phyloP scores from a whole-genome alignment of 192 early-diverging fungal genomes.

The Gryganskiella cystojenkinii region DNA sequence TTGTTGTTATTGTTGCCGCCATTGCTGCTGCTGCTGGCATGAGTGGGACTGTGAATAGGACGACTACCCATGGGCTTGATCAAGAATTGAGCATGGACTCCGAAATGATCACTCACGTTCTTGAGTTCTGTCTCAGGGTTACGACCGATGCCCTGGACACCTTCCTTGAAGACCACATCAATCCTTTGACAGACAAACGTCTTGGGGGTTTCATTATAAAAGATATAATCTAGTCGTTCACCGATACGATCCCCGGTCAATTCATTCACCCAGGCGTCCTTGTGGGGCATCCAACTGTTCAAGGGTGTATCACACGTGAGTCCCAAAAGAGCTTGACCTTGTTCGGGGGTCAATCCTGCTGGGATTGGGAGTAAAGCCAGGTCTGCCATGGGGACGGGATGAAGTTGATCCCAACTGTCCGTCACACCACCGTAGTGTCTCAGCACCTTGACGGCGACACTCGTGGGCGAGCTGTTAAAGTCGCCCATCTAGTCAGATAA shows the following conservation, averaged over 20 bases:
- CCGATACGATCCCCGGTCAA: slow-evolving; percentile 40
- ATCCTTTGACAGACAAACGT: slow-evolving; percentile 30
- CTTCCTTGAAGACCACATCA: slow-evolving; percentile 16
- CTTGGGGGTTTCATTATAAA: slow-evolving; percentile 47
- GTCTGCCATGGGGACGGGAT: slow-evolving; percentile 14
- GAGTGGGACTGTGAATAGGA: background rate
- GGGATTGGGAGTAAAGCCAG: background rate
- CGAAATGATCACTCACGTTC: slow-evolving; percentile 42
- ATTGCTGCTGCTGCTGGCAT: too few relatives aligned
- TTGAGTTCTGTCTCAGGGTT: background rate
- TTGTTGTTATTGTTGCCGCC: too few relatives aligned
- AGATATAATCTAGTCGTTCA: slow-evolving; percentile 63
- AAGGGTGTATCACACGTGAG: slow-evolving; percentile 62
- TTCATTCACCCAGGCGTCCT: slow-evolving; percentile 18
- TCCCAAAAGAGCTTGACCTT: slow-evolving; percentile 46
- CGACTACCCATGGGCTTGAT: background rate
- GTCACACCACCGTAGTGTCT: slow-evolving; percentile 55
- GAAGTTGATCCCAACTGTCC: slow-evolving; percentile 59
- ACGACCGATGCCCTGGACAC: background rate
- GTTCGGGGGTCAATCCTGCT: slow-evolving; percentile 8
- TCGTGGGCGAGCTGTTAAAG: slow-evolving; percentile 59
- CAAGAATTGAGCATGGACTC: slow-evolving; percentile 13
- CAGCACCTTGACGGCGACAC: slow-evolving; percentile 50
- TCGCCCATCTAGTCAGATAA: slow-evolving; percentile 57
- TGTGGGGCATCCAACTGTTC: slow-evolving; percentile 57